Percentiles rank a stretch among this genome's conserved stretches.
Conservation (phyloP, 495 filamentous ascomycete genomes). For the Bryoglossum gracile region DNA sequence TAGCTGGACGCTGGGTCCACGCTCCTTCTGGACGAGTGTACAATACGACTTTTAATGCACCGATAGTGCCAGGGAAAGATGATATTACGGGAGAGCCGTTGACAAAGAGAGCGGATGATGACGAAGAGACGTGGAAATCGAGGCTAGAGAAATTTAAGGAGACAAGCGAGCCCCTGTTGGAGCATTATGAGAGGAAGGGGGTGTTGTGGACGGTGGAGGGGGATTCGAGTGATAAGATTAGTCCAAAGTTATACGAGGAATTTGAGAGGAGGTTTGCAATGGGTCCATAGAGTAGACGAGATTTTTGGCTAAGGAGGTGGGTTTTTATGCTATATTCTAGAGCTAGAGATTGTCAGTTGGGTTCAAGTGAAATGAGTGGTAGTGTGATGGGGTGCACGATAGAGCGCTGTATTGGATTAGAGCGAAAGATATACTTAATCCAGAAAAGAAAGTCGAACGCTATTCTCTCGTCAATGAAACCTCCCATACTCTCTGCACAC, state of each 20-base stretch:
- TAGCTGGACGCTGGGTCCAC: conserved; percentile 88
- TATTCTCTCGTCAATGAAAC: too few relatives aligned
- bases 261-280: conserved; percentile 67
- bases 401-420: too few relatives aligned
- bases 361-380: too few relatives aligned
- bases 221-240: conserved; percentile 89
- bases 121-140: conserved; percentile 73
- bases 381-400: too few relatives aligned
- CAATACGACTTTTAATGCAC: conserved; percentile 86
- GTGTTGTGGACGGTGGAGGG: conserved; percentile 84
- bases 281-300: not conserved
- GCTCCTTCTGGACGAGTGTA: conserved; percentile 87
- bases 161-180: conserved; percentile 73
- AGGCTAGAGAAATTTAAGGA: conserved; percentile 79
- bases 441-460: too few relatives aligned
- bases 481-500: too few relatives aligned
- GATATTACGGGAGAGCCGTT: conserved; percentile 87
- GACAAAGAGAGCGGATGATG: conserved; percentile 77
- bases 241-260: conserved; percentile 71
- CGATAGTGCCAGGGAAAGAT: conserved; percentile 72
- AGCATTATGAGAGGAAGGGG: conserved; percentile 82
- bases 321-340: too few relatives aligned
- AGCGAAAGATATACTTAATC: too few relatives aligned
- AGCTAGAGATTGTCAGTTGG: too few relatives aligned
- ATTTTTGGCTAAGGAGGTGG: too few relatives aligned